Percentiles rank a stretch among this genome's conserved stretches.
Evolutionary conservation across 495 filamentous ascomycete species (phyloP).

Genomic region (Penicillium goetzii): DNA sequence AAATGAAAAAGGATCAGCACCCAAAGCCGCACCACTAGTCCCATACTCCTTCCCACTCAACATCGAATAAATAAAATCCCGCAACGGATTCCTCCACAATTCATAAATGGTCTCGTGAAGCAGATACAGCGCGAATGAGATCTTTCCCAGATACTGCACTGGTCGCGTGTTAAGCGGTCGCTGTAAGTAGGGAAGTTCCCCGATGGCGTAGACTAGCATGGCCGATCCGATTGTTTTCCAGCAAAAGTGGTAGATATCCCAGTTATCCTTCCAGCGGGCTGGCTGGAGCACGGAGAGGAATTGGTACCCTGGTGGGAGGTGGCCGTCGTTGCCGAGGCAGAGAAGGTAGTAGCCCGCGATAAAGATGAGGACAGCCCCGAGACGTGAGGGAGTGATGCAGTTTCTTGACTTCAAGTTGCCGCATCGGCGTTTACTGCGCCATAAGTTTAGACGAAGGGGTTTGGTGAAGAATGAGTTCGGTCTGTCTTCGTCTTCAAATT

Average conservation of each 20-base stretch:
- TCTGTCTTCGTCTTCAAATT: conserved; percentile 11
- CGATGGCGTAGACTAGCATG: conserved; percentile 28
- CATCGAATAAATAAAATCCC: conserved; percentile 38
- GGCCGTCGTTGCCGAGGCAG: conserved; percentile 31
- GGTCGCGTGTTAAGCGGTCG: conserved; percentile 21
- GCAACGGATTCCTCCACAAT: conserved; percentile 41
- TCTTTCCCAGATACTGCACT: conserved; percentile 37
- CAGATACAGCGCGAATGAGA: conserved; percentile 36
- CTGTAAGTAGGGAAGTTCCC: conserved; percentile 27
- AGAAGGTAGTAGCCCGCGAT: conserved; percentile 29
- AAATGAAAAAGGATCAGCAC: conserved; percentile 39
- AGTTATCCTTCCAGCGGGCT: conserved; percentile 27
- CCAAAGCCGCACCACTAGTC: conserved; percentile 40
- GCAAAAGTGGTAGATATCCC: conserved; percentile 25
- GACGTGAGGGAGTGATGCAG: conserved; percentile 4
- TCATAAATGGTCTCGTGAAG: conserved; percentile 23
- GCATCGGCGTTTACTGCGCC: conserved; percentile 1
- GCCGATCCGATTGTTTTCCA: conserved; percentile 32
- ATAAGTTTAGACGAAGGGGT: not conserved
- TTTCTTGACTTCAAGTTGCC: not conserved
- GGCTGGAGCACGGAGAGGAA: conserved; percentile 27
- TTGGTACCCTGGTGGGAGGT: conserved; percentile 29
- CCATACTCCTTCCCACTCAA: conserved; percentile 33
- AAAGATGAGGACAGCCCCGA: conserved; percentile 17
- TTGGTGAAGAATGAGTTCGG: not conserved